Base-by-base conservation (phyloP, 176 grass and related monocot genomes). In the Triticum aestivum region DNA sequence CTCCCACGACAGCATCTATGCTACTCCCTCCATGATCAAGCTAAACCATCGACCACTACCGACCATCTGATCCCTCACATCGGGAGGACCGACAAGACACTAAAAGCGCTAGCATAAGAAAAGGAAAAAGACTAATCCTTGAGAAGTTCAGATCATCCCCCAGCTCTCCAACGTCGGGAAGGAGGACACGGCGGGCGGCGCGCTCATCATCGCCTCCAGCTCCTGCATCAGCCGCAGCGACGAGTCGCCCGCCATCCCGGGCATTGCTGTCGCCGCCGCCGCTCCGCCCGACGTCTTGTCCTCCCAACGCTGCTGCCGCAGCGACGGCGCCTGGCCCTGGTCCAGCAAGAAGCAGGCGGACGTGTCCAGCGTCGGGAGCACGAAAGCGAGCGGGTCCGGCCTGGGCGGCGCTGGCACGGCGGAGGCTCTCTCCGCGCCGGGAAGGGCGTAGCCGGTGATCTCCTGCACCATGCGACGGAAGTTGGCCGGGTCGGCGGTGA, bases 401-500 rank as follows among this genome's bases (percentile, higher is more conserved):
- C 45, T 29, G 59, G 41, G n/a, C 21, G 14, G 21, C 11, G 4
- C 1, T 8, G 32, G 23, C 1, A 20, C 17, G 56, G 41, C n/a
- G 23, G 9, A 42, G 13, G 61, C 32, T 51, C n/a, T 14, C 1
- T 38, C 75, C 17, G 64, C 23, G 75, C 26, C 77, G 20, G 67
- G 58, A 27, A 20, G 38, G 69, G 67, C 20, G 83, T 86, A 20
- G 21, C 90, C 90, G 73, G 90, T 92, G 73, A 83, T 54, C 87
- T 89, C 83, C 83, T 92, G 90, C 69, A 92, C 90, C 87, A 89
- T 86, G 79, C 87, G 87, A 78, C 42, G 72, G 91, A 90, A 93
- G 81, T 90, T 42, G 54, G 88, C 71, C 6, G 88, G 88, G 54
- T 78, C 88, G 77, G 91, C 70, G 63, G 5, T 65, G 80, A 89